Evolutionary conservation across 2,329 filamentous ascomycete genomes (phyloP), one percentile per base, ranked within the genome.

Genomic region (Fusarium sp.): DNA sequence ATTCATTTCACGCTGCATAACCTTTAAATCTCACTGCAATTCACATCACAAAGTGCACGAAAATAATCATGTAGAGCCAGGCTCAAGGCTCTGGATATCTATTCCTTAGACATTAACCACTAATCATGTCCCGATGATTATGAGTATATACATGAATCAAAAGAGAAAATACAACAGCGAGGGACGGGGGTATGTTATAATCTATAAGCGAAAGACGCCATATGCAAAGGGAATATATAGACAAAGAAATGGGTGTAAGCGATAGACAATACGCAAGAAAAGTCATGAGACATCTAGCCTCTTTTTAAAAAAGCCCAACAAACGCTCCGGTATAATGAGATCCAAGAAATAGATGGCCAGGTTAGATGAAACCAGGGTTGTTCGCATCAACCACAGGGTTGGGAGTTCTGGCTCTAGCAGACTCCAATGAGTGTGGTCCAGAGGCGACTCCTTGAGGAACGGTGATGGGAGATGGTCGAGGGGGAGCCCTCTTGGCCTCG

Each of bases 401-500:
- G 4, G 71, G 70, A 21, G 72, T 75, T 45, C 61, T 66, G 8
- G 50, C 47, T 43, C 55, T 67, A 7, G 51, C 59, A 5, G 55
- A 18, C 12, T 72, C 63, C 20, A 63, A 9, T 1, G 50, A 20
- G 25, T 28, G 63, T 7, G 49, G 41, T 7, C 18, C 49, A 3
- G 45, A 28, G 1, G 45, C 25, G 6, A 28, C 27, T 20, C 25
- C 45, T 9, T 75, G 72, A 3, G 78, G 72, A 13, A 79, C 56
- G 7, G 77, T 77, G 9, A 78, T 69, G 5, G 77, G 76, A 21
- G 67, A 62, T 5, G 78, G 78, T 16, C 77, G 66, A 23, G 79
- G 78, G 8, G 79, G 78, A 8, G 76, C 79, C 53, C 67, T 78
- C 53, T 71, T 75, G 4, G 75, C 77, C 57, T 80, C 78, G 3